phyloP scores from a whole-genome alignment of 176 grass and related monocot species.

The Ensete glaucum region DNA sequence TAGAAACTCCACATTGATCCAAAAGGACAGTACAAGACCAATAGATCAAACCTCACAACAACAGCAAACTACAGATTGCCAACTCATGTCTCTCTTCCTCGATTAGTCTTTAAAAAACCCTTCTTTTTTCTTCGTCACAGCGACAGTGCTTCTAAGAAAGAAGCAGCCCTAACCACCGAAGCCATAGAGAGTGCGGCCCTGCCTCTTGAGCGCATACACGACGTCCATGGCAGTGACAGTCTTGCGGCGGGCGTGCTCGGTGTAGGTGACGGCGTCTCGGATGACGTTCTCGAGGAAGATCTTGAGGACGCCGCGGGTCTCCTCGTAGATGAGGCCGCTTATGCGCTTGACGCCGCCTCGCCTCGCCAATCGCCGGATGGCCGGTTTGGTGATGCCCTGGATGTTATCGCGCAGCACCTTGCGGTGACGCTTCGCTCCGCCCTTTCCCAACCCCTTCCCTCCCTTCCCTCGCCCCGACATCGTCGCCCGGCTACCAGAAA shows the following conservation, averaged over 20 bases:
- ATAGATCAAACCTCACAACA: background rate
- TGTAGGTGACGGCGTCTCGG: conserved; percentile 66
- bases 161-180: conserved; percentile 23
- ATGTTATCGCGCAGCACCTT: conserved; percentile 70
- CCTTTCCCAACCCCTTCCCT: conserved; percentile 56
- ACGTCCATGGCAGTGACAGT: conserved; percentile 75
- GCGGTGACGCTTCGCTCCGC: conserved; percentile 55
- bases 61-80: background rate
- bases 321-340: conserved; percentile 54
- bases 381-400: conserved; percentile 66
- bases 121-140: background rate
- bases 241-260: conserved; percentile 68
- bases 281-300: conserved; percentile 83
- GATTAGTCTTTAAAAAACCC: background rate
- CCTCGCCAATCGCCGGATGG: conserved; percentile 39
- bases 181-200: conserved; percentile 62
- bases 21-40: background rate
- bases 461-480: conserved; percentile 33
- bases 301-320: conserved; percentile 65
- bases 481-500: background rate
- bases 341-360: conserved; percentile 63
- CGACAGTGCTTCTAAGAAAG: background rate
- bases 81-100: background rate
- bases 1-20: too few species aligned
- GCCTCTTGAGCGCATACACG: conserved; percentile 62